These are phyloP conservation scores for Achaetomium macrosporum DNA, from an alignment of 2,329 filamentous ascomycete genomes.

Conservation along the genomic window DNA sequence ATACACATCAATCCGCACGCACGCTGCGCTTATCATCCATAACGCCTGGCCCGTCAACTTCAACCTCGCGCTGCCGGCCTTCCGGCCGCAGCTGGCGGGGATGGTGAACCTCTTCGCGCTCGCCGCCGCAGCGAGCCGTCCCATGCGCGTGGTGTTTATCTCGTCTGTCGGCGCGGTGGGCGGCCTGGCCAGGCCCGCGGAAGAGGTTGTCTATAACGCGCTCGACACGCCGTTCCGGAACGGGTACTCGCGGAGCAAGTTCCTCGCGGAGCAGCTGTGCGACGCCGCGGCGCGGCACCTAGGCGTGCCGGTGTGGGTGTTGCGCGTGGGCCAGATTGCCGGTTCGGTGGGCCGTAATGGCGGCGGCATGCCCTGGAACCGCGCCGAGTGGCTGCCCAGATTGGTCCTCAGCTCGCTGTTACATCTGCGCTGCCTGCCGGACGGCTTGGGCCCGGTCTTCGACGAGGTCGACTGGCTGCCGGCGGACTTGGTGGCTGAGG, in stretches of 20 bases:
- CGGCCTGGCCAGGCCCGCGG: not conserved
- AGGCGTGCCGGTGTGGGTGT: not conserved
- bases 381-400: conserved; percentile 2
- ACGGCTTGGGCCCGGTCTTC: not conserved
- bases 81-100: not conserved
- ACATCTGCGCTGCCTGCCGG: not conserved
- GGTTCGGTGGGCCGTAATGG: not conserved
- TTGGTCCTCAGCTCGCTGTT: not conserved
- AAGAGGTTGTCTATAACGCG: not conserved
- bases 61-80: conserved; percentile 2
- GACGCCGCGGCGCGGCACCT: not conserved
- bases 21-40: not conserved
- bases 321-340: not conserved
- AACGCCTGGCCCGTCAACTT: conserved; percentile 16
- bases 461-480: not conserved
- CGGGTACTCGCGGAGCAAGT: conserved; percentile 4
- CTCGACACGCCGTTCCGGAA: not conserved
- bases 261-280: not conserved
- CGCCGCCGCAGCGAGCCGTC: not conserved
- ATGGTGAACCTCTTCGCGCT: not conserved
- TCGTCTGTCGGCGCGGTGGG: not conserved
- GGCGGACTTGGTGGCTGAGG: not conserved
- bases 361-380: not conserved
- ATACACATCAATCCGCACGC: not conserved
- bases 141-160: not conserved